Base-by-base conservation (phyloP, 371 early-diverging fungal species). In the Mucor racemosus region DNA sequence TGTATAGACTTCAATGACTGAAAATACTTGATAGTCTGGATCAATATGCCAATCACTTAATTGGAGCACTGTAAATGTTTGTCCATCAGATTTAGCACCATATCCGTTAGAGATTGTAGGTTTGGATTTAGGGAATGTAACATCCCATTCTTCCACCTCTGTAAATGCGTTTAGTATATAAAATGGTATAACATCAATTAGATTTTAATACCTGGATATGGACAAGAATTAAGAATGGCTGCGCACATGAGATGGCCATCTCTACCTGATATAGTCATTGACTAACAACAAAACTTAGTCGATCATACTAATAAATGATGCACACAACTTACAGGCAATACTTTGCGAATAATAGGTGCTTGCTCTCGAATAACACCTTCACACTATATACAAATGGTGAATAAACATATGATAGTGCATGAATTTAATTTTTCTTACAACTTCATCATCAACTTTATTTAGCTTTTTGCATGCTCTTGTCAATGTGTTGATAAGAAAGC, bases 11-110 rank as follows among this genome's bases (percentile, higher is more conserved):
- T 33, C 36, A 31, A 31, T 1, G 39, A 5, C 17, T 59, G 4
- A 5, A 58, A 64, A 61, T 68, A 77, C 77, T 19, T 75, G 70
- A 48, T 86, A 88, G 3, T 79, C 63, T 21, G 82, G 80, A 66
- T 88, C 89, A 26, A 86, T 76, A 62, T 88, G 89, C 87, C 86
- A 86, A 75, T 89, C 89, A 58, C 86, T 86, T 38, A 89, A 56
- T 17, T 89, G 89, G 10, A 88, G 64, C 6, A 86, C 81, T 46
- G 79, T 84, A 21, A 86, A 65, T 21, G 69, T 79, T 34, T 75
- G 50, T 14, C 78, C 80, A 14, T 74, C 77, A 8, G 76, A 76
- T 36, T 75, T 48, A 5, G 17, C 11, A 54, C 33, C 54, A 31
- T 26, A 33, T 5, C 14, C 33, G 14, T 64, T 63, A 19, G 59